Base-by-base conservation (phyloP, 352 stramenopile genomes). In the Phytophthora idaei region DNA sequence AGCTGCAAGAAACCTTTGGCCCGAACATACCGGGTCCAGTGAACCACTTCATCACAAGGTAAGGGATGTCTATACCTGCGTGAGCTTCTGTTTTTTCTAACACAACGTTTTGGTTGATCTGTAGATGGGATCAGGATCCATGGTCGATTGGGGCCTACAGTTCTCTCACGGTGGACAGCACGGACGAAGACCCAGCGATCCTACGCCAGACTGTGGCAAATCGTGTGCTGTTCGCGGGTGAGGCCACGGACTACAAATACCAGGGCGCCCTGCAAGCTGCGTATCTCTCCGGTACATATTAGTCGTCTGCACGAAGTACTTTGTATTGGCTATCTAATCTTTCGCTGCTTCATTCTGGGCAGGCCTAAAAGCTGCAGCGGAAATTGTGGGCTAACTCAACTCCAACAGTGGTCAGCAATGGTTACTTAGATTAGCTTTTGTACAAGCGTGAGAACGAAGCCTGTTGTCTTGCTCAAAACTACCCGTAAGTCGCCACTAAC, bases 231-330 rank as follows among this genome's bases (percentile, higher is more conserved):
- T 93, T 93, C 37, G 81, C 81, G 1, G 85, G 85, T 10, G 85
- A 93, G 46, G 83, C 82, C 12, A 93, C 83, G 8, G 78, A 79
- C 45, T 83, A 90, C 67, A 77, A 84, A 50, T 89, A 90, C 57
- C 85, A 90, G 51, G 80, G 80, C 3, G 83, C 81, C 3, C 67
- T 90, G 12, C 81, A 90, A 44, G 83, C 81, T 5, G 85, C 85
- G 21, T 89, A 89, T 45, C 57, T 91, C 14, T 90, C 83, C 1
- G 81, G 80, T 63, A 29, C 17, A 49, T 39, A 7, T 11, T 28
- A 39, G 44, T 36, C 27, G 7, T 17, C 21, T 32, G 36, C 14
- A 27, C 25, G n/a, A 34, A 34, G 49, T 21, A 12, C 12, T 57
- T 32, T 37, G 3, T 42, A 6, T 11, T 32, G 27, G 42, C 21